These are phyloP conservation scores for Collariella sp. DNA, from an alignment of 495 filamentous ascomycete genomes.

Conservation along the genomic window DNA sequence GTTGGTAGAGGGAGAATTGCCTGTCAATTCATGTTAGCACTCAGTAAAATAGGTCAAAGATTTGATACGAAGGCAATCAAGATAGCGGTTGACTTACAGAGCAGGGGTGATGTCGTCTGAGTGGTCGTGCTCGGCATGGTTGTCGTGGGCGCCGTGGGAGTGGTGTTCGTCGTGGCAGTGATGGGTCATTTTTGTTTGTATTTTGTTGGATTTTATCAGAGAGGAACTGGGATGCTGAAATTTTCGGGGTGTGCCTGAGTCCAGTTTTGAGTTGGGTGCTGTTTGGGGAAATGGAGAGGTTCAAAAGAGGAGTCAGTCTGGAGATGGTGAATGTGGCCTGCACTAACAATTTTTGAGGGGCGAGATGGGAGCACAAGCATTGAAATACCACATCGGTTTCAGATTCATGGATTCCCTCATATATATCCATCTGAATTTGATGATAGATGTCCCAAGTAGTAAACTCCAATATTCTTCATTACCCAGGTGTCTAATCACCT, in stretches of 20 bases:
- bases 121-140: slow-evolving; percentile 56
- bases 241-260: no score
- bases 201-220: background rate
- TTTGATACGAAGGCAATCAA: no score
- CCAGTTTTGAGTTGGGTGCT: background rate
- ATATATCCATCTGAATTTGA: no score
- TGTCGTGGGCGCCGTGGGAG: slow-evolving; percentile 17
- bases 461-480: no score
- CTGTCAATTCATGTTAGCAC: no score
- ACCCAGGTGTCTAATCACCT: no score
- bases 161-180: slow-evolving; percentile 41
- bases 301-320: background rate
- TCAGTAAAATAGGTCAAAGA: no score
- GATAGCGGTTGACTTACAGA: no score
- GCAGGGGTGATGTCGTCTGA: slow-evolving; percentile 87
- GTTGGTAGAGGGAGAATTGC: slow-evolving; percentile 81
- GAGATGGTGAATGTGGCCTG: background rate
- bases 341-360: background rate
- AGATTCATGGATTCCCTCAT: no score
- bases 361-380: background rate
- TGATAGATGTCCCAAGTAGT: no score
- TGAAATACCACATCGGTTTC: no score
- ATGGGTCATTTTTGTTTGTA: slow-evolving; percentile 33
- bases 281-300: background rate
- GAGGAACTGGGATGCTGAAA: no score